Evolutionary conservation across 176 grass and related monocot species (phyloP), one percentile per base, ranked within the genome.

Genomic region (Lolium perenne): DNA sequence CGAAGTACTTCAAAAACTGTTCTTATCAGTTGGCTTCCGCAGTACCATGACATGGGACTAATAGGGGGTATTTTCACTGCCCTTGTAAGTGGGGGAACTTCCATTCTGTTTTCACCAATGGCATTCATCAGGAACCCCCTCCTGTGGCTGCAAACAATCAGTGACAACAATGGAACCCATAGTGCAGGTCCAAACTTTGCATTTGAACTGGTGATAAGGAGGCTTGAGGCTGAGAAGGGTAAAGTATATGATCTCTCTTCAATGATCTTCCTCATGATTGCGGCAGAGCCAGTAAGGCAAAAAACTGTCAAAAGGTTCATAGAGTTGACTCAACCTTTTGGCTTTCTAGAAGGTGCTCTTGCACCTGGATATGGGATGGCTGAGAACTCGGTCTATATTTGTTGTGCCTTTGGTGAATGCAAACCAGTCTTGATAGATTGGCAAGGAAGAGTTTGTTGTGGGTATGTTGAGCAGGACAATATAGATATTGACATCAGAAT

Each of bases 11-110:
- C 92, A 51, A 89, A 72, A 87, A 94, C 92, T 50, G 80, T 92
- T 38, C 85, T 94, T 74, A 71, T 94, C 71, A 91, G 92, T 75
- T 94, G 92, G 92, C 92, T 94, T 94, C 89, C 89, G 62, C 92
- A 94, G 49, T 94, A 94, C 83, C 92, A 94, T 94, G 92, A 94
- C 66, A 94, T 94, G 92, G 92, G 92, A 21, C 80, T 94, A 55
- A 92, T 94, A 64, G 92, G 92, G 8, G 92, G 92, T 47, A 74
- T 94, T 82, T 94, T 94, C 70, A 94, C 89, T 82, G 87, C 92
- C 71, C 92, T 94, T 50, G 92, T 94, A 83, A 89, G 92, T 80
- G 92, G 92, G 82, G 92, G 89, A 82, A 85, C 81, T 79, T 83
- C 92, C 17, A 73, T 91, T 91, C 87, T 94, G 23, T 94, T 94